Evolutionary conservation across 495 filamentous ascomycete genomes (phyloP).

Genomic region (Xylaria telfairii): DNA sequence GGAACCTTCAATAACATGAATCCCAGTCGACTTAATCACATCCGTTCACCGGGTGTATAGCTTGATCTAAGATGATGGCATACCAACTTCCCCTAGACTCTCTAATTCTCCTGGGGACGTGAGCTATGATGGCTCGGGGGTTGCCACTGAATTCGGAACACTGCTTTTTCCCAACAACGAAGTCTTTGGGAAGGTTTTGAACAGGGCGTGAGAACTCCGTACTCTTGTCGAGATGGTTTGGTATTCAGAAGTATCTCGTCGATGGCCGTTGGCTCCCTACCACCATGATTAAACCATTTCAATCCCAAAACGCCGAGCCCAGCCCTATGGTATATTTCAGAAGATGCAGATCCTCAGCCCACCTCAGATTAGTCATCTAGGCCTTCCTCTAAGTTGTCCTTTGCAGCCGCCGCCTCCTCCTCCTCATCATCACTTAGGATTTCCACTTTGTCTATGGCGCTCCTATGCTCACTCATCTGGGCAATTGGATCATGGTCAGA

Average conservation of each 20-base stretch:
- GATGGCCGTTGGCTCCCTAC: background rate
- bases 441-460: slow-evolving; percentile 89
- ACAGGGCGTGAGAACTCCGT: background rate
- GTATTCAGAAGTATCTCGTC: slow-evolving; percentile 13
- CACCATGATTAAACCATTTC: slow-evolving; percentile 19
- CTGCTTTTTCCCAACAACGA: background rate
- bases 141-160: background rate
- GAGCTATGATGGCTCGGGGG: background rate
- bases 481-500: slow-evolving; percentile 66
- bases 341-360: slow-evolving; percentile 15
- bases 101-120: background rate
- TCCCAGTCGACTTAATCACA: background rate
- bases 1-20: background rate
- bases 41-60: background rate
- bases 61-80: background rate
- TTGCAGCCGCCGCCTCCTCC: slow-evolving; percentile 55
- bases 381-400: slow-evolving; percentile 40
- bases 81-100: background rate
- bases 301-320: slow-evolving; percentile 23
- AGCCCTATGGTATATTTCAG: slow-evolving; percentile 32
- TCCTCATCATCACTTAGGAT: slow-evolving; percentile 71
- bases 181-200: background rate
- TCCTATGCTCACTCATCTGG: slow-evolving; percentile 63
- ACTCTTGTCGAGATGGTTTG: background rate
- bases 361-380: slow-evolving; percentile 36